Percentiles rank a stretch among this genome's conserved stretches.
phyloP scores from a whole-genome alignment of 2,329 filamentous ascomycete species.

The Trichoderma simmonsii region DNA sequence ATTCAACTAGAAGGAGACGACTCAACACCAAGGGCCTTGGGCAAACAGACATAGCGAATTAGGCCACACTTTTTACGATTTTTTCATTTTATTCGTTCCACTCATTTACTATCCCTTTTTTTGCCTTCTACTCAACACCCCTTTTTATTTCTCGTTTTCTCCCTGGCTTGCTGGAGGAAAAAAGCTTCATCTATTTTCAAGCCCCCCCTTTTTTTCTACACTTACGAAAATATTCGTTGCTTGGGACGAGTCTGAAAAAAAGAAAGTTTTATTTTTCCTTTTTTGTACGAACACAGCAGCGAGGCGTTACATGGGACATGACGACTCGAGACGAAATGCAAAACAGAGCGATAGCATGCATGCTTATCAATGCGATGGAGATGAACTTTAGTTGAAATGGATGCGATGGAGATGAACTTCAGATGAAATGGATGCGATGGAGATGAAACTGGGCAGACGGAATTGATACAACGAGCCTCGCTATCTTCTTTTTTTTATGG shows the following conservation, averaged over 20 bases:
- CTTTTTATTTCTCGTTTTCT: background rate
- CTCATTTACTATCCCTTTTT: background rate
- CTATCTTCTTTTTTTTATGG: background rate
- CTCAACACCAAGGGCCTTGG: conserved; percentile 39
- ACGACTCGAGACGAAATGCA: conserved; percentile 7
- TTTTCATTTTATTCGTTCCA: background rate
- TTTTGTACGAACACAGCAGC: conserved; percentile 19
- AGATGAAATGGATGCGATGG: background rate
- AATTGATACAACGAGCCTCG: background rate
- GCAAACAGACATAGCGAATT: conserved; percentile 22
- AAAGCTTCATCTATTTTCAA: background rate
- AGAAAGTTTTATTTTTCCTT: background rate
- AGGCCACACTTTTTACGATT: conserved; percentile 1
- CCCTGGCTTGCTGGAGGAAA: background rate
- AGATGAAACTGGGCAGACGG: background rate
- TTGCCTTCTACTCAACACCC: background rate
- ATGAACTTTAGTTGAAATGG: background rate
- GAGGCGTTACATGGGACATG: conserved; percentile 19
- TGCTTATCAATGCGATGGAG: background rate
- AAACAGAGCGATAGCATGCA: conserved; percentile 12
- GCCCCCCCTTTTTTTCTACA: background rate
- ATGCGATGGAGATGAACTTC: background rate
- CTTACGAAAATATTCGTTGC: conserved; percentile 11
- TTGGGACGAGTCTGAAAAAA: background rate
- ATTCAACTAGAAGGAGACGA: conserved; percentile 32